These are phyloP conservation scores for Reutealis trisperma DNA, from an alignment of 345 rosid genomes.

Conservation along the genomic window DNA sequence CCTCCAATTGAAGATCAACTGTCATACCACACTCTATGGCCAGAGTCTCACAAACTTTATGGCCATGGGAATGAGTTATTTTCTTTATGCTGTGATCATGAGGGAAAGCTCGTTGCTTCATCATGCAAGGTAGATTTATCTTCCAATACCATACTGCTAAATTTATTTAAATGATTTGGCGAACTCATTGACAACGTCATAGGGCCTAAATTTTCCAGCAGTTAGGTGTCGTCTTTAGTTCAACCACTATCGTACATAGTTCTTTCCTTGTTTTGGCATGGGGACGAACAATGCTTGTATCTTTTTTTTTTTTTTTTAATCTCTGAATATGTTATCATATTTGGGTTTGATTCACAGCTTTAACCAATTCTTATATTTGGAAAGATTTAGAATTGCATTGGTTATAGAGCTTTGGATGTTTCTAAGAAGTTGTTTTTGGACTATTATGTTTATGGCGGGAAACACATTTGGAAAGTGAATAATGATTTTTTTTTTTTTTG, in stretches of 20 bases:
- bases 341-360: not conserved
- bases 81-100: slow-evolving; percentile 75
- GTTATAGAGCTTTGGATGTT: not conserved
- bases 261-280: not conserved
- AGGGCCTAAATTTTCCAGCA: not conserved
- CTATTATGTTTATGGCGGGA: not conserved
- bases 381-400: not conserved
- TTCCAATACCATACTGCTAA: not conserved
- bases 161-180: not conserved
- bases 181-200: not conserved
- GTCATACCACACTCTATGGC: slow-evolving; percentile 90
- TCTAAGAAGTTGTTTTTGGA: not conserved
- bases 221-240: not conserved
- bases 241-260: not conserved
- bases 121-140: slow-evolving; percentile 77
- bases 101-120: slow-evolving; percentile 83
- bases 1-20: slow-evolving; percentile 95
- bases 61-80: slow-evolving; percentile 95
- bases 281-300: not conserved
- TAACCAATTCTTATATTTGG: not conserved
- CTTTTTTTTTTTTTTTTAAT: not conserved
- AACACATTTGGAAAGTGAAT: not conserved
- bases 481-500: not conserved
- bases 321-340: not conserved
- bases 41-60: slow-evolving; percentile 90